phyloP scores from a whole-genome alignment of 805 yeast species.

The Peterozyma toletana region DNA sequence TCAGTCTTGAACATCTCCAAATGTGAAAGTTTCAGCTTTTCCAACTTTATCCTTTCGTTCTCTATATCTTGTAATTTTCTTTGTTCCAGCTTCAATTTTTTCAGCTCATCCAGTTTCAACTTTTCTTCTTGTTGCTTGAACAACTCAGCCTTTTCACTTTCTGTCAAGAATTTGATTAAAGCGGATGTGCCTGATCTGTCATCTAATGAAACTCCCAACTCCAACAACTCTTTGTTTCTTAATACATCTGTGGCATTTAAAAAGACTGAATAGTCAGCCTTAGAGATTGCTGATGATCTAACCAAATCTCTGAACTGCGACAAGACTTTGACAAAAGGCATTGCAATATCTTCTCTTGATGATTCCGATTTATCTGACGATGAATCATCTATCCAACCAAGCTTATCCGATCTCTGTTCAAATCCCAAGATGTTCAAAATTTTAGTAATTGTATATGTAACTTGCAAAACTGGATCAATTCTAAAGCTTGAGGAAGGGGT shows the following conservation, averaged over 20 bases:
- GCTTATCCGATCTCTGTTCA: slow-evolving; percentile 52
- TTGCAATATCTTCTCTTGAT: slow-evolving; percentile 54
- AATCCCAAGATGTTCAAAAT: slow-evolving; percentile 74
- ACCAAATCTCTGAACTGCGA: slow-evolving; percentile 79
- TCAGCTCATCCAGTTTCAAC: slow-evolving; percentile 44
- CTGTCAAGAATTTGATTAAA: slow-evolving; percentile 71
- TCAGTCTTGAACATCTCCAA: slow-evolving; percentile 61
- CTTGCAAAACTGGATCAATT: slow-evolving; percentile 59
- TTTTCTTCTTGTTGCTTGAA: slow-evolving; percentile 54
- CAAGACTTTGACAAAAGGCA: slow-evolving; percentile 76
- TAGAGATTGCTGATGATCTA: slow-evolving; percentile 63
- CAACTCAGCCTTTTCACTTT: slow-evolving; percentile 61
- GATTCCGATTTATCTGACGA: slow-evolving; percentile 15
- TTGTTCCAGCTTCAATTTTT: slow-evolving; percentile 48
- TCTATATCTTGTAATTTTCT: slow-evolving; percentile 42
- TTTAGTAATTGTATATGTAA: slow-evolving; percentile 63
- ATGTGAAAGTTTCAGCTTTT: slow-evolving; percentile 66
- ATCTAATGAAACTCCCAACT: slow-evolving; percentile 78
- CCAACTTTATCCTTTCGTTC: slow-evolving; percentile 55
- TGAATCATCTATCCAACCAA: slow-evolving; percentile 70
- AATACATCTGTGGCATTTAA: slow-evolving; percentile 68
- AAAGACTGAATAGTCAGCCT: slow-evolving; percentile 43
- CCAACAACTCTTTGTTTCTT: slow-evolving; percentile 64
- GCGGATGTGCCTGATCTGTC: slow-evolving; percentile 82
- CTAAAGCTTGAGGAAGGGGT: slow-evolving; percentile 39